Percentiles rank a stretch among this genome's conserved stretches.
Evolutionary conservation across 345 rosid species (phyloP).

Genomic region (Gossypium bickii): DNA sequence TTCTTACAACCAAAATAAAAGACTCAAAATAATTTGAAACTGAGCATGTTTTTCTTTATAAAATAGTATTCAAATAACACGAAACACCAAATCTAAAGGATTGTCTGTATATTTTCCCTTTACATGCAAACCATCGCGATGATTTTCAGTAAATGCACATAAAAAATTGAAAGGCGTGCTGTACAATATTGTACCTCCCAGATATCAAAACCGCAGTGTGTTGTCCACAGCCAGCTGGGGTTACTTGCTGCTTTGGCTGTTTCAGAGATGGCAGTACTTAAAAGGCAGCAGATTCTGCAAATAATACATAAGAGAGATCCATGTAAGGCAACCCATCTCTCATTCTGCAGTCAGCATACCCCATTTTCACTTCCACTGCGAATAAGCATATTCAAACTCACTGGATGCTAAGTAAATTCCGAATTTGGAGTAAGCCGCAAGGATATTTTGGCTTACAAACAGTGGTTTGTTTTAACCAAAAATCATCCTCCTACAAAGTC

Average conservation of each 20-base stretch:
- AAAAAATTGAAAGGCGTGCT: not conserved
- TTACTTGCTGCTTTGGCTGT: conserved; percentile 67
- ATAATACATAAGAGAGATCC: conserved; percentile 10
- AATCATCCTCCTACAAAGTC: too few relatives aligned
- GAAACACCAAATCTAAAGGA: too few relatives aligned
- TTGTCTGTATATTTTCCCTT: not conserved
- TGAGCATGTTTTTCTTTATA: too few relatives aligned
- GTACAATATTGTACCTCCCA: conserved; percentile 52
- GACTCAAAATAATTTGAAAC: too few relatives aligned
- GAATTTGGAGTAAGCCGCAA: too few relatives aligned
- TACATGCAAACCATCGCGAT: not conserved
- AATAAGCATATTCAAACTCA: not conserved
- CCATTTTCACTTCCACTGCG: not conserved
- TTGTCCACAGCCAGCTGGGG: conserved; percentile 71
- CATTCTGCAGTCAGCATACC: not conserved
- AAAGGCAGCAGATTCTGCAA: conserved; percentile 71
- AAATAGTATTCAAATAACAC: too few relatives aligned
- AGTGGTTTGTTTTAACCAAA: too few relatives aligned
- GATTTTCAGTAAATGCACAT: not conserved
- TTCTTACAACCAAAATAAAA: too few relatives aligned
- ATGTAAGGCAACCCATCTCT: conserved; percentile 3
- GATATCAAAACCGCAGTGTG: conserved; percentile 87
- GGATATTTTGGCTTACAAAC: too few relatives aligned
- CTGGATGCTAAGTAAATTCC: too few relatives aligned
- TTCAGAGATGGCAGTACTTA: conserved; percentile 56